Evolutionary conservation across 441 rosid genomes (phyloP), one percentile per base, ranked within the genome.

Genomic region (Iberis amara): DNA sequence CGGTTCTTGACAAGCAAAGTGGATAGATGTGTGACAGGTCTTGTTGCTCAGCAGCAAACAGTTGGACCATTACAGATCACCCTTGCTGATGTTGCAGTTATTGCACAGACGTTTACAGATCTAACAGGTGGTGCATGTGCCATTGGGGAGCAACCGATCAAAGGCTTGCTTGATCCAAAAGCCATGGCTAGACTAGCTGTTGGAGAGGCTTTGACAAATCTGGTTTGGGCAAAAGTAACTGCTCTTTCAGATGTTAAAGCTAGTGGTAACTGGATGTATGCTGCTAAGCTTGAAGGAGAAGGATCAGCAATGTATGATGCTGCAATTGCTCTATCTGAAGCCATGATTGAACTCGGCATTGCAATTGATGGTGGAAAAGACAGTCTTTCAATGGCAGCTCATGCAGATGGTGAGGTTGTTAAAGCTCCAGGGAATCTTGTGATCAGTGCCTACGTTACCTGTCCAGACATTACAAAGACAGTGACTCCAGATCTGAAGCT

Each of bases 321-420:
- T 53, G 96, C 96, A 3, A 65, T 47, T 21, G 82, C 96, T 59
- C 76, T 92, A 53, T 69, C 85, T 8, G 94, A 86, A 64, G 89
- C 96, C 5, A 86, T 92, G 98, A 86, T 86, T 45, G 82, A 88
- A 69, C 91, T 88, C 12, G 96, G 94, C 39, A 83, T 92, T 63
- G 98, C 98, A 13, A 80, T 92, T 72, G 98, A 86, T 76, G 98
- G 95, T 42, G 98, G 96, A 15, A 88, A 88, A 79, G 96, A 85
- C 68, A 85, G 96, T 69, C 83, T 91, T 24, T 88, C 98, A 15
- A 91, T 88, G 96, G 98, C 96, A 48, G 98, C 94, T 64, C 86
- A 78, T 60, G 72, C 85, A 1, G 80, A 56, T 21, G 85, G 78
- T 52, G 98, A 92, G 72, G 80, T 85, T 64, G 98, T 86, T 24